These are phyloP conservation scores for Castanea mollissima DNA, from an alignment of 306 rosid species.

Conservation along the genomic window DNA sequence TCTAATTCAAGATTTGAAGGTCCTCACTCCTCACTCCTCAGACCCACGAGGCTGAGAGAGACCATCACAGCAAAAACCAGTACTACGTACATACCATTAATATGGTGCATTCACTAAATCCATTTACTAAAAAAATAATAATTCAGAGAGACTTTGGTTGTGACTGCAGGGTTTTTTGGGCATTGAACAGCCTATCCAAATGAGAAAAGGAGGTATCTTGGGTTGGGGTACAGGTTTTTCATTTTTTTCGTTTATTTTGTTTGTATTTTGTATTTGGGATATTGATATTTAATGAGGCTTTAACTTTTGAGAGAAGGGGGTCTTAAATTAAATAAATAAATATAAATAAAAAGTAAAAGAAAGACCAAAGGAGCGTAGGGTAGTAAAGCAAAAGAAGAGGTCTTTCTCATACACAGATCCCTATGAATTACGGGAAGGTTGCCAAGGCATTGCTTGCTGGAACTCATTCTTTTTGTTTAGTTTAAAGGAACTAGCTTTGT, in stretches of 20 bases:
- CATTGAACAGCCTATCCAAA: conserved; percentile 9
- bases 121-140: conserved; percentile 24
- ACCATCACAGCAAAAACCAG: conserved; percentile 28
- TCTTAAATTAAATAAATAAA: background rate
- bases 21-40: background rate
- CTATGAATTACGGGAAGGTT: conserved; percentile 57
- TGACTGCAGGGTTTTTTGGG: conserved; percentile 20
- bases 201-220: conserved; percentile 28
- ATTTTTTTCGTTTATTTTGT: background rate
- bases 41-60: background rate
- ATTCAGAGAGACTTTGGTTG: background rate
- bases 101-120: conserved; percentile 26
- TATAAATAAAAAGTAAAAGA: conserved; percentile 34
- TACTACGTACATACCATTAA: conserved; percentile 27
- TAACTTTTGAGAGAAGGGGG: background rate
- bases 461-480: conserved; percentile 74
- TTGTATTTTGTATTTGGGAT: background rate
- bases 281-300: conserved; percentile 9
- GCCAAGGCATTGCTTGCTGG: conserved; percentile 56
- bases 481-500: conserved; percentile 62
- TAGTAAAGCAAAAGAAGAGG: conserved; percentile 59
- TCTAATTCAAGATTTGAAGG: conserved; percentile 30
- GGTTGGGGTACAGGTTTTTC: background rate
- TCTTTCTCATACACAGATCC: conserved; percentile 90
- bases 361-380: conserved; percentile 27